Conservation (phyloP, 345 rosid genomes). For the Brassica carinata region DNA sequence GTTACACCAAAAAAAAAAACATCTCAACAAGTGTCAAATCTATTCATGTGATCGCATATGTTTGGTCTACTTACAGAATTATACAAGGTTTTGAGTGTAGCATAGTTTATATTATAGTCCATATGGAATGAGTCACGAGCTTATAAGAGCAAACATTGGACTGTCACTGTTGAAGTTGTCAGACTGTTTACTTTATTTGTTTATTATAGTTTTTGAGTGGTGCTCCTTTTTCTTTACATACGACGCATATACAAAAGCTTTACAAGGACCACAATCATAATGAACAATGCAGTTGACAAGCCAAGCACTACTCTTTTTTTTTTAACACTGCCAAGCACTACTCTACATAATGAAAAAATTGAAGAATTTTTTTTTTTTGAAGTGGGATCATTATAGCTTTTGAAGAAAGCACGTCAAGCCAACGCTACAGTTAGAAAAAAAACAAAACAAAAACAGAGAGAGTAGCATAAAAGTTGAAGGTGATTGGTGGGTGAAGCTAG, state of each 20-base stretch:
- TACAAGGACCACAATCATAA: constrained; percentile 34
- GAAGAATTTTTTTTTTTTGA: not conserved
- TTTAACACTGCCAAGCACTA: constrained; percentile 31
- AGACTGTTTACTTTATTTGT: constrained; percentile 22
- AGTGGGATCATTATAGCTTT: constrained; percentile 40
- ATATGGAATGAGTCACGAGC: constrained; percentile 35
- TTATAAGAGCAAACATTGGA: constrained; percentile 36
- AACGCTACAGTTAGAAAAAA: constrained; percentile 30
- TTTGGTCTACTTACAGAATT: constrained; percentile 31
- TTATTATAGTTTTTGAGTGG: constrained; percentile 11
- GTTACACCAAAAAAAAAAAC: not conserved
- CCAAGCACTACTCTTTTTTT: constrained; percentile 34
- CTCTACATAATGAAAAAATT: constrained; percentile 9
- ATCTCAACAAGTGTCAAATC: constrained; percentile 24
- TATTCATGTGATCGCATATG: constrained; percentile 9
- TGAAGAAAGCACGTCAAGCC: constrained; percentile 37
- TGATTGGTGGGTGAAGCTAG: constrained; percentile 52
- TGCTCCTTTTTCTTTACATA: constrained; percentile 9
- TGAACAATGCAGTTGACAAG: constrained; percentile 28
- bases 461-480: constrained; percentile 58
- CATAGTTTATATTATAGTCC: not conserved
- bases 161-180: constrained; percentile 37
- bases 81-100: constrained; percentile 24
- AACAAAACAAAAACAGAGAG: not conserved
- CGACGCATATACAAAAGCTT: constrained; percentile 16